phyloP scores from a whole-genome alignment of 2,329 filamentous ascomycete species.

The Cordyceps cicadae region DNA sequence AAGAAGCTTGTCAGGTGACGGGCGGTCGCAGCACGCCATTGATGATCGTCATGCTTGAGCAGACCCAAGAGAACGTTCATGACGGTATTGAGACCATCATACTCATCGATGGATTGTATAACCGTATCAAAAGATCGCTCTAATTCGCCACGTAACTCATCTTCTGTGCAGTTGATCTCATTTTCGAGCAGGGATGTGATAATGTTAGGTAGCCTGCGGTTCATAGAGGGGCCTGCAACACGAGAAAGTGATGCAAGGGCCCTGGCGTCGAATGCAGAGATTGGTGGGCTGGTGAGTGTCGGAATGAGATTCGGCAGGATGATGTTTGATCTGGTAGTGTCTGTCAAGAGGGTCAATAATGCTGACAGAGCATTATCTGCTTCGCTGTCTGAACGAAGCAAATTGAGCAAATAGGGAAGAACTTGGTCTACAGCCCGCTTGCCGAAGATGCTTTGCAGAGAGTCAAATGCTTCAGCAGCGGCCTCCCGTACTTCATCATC shows the following conservation, averaged over 20 bases:
- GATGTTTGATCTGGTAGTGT: conserved; percentile 87
- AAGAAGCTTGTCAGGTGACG: conserved; percentile 84
- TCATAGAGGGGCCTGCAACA: conserved; percentile 87
- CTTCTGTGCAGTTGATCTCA: conserved; percentile 69
- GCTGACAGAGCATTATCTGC: conserved; percentile 90
- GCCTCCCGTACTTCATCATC: conserved; percentile 88
- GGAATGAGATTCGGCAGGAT: conserved; percentile 95
- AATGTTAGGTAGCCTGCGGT: conserved; percentile 77
- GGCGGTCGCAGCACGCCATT: conserved; percentile 68
- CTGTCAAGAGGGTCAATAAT: conserved; percentile 86
- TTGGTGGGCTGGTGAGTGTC: conserved; percentile 80
- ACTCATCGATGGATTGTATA: conserved; percentile 87
- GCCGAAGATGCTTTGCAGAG: conserved; percentile 84
- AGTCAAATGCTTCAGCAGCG: conserved; percentile 94
- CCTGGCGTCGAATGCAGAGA: conserved; percentile 89
- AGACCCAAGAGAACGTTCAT: conserved; percentile 89
- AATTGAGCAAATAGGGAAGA: conserved; percentile 78
- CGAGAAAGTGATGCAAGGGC: conserved; percentile 87
- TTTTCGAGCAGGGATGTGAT: conserved; percentile 93
- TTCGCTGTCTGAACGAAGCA: conserved; percentile 77
- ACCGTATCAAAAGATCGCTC: conserved; percentile 80
- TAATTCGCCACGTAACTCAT: conserved; percentile 64
- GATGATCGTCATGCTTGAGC: conserved; percentile 88
- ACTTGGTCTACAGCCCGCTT: conserved; percentile 95
- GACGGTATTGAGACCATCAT: conserved; percentile 85